Base-by-base conservation (phyloP, 2,329 filamentous ascomycete genomes). In the Fusarium albidum region DNA sequence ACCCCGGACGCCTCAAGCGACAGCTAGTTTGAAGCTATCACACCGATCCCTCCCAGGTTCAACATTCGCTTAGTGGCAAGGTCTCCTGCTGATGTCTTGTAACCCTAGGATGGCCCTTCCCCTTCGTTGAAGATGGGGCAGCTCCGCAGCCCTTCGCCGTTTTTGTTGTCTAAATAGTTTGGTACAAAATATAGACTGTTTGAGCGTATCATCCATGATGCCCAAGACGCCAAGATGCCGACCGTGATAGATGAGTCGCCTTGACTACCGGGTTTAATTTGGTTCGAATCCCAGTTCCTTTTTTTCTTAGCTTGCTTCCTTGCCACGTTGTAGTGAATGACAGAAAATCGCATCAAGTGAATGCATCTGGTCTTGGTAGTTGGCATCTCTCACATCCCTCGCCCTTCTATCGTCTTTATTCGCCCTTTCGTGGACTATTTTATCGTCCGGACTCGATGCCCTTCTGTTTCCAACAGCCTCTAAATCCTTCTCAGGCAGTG, bases 21-120 rank as follows among this genome's bases (percentile, higher is more conserved):
- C 40, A 46, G 38, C 53, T 40, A 55, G 58, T n/a, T n/a, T n/a
- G n/a, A n/a, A 55, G 52, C 50, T 47, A 44, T 52, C 46, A 57
- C 46, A 57, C 42, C 55, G 43, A 64, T 61, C 35, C 49, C 39
- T 52, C 41, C 52, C 53, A 66, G 65, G 65, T 68, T 64, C 63
- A 68, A 65, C 65, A 65, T 54, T 64, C 63, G 48, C 52, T 65
- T 48, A 59, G 63, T 67, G 57, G 50, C 60, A 63, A 57, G 57
- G 52, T 63, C 52, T 52, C 56, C 52, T 67, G 55, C 65, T 68
- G 65, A 68, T 68, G 50, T 66, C 61, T 56, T 68, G 65, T 68
- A 60, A 59, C 65, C 65, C 49, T 68, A 68, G 65, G 65, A 68
- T 66, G 65, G 64, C 59, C 50, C 52, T 59, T 42, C 48, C 47